Conservation (phyloP, 1,284 basidiomycete species). For the Phlebopus sp. region DNA sequence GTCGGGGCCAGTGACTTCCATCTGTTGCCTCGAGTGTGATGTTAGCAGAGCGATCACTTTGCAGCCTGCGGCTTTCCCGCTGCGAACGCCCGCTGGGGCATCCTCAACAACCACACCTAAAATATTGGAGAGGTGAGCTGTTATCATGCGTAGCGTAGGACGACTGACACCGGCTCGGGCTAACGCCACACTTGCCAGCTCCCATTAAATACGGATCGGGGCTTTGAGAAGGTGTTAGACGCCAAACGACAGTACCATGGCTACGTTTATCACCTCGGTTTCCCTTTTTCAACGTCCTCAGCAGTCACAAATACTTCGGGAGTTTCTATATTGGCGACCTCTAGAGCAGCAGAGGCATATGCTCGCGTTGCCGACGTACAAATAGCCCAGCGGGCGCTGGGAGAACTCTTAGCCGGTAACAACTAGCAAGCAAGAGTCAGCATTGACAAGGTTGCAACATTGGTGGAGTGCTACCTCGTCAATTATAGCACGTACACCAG, state of each 20-base stretch:
- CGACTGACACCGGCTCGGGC: slow-evolving; percentile 55
- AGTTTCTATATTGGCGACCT: slow-evolving; percentile 48
- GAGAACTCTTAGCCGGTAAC: slow-evolving; percentile 39
- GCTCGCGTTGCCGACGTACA: slow-evolving; percentile 65
- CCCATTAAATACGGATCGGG: slow-evolving; percentile 85
- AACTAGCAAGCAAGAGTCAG: slow-evolving; percentile 36
- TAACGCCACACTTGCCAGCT: slow-evolving; percentile 58
- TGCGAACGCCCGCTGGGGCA: slow-evolving; percentile 75
- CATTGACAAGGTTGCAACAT: background rate
- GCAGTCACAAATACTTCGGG: slow-evolving; percentile 74
- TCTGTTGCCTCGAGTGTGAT: slow-evolving; percentile 64
- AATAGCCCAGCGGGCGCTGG: slow-evolving; percentile 62
- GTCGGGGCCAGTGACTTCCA: slow-evolving; percentile 54
- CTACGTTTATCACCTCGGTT: slow-evolving; percentile 60
- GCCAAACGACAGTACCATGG: slow-evolving; percentile 9
- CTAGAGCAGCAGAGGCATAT: slow-evolving; percentile 57
- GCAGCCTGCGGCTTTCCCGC: slow-evolving; percentile 76
- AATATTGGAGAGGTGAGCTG: slow-evolving; percentile 9
- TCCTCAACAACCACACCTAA: slow-evolving; percentile 80
- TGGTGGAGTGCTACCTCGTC: slow-evolving; percentile 39
- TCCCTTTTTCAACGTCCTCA: slow-evolving; percentile 77
- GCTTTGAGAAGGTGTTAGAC: slow-evolving; percentile 40
- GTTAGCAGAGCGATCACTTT: slow-evolving; percentile 80
- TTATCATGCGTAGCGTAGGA: background rate
- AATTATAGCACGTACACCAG: slow-evolving; percentile 57